Evolutionary conservation across 169 alveolate species (phyloP), one percentile per base, ranked within the genome.

Genomic region (Theileria sp.): DNA sequence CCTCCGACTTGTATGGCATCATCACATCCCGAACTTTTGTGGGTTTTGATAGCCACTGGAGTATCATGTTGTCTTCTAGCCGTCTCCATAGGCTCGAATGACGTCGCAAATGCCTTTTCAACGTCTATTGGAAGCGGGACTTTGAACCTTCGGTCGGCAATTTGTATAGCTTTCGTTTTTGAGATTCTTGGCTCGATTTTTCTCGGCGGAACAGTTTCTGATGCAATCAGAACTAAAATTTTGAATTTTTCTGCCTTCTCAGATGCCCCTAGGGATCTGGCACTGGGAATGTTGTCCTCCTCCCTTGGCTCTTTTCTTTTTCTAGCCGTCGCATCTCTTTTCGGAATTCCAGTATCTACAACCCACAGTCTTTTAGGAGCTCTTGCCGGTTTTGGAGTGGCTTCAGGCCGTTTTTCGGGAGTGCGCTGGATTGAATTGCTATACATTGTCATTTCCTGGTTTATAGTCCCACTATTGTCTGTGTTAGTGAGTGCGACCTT

Each of bases 171-270:
- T 6, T 91, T 93, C 44, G 79, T 92, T 60, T 87, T 91, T 72
- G 96, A 94, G 79, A 86, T 93, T 30, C 58, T 92, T 19, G 97
- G 97, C 1, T 95, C 96, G 51, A 36, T 92, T 26, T 75, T 86
- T n/a, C 87, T 94, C 26, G 96, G 96, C 56, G 95, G 93, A 4
- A 82, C 95, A 26, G 97, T 94, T n/a, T 85, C 97, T 0, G 96
- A 94, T 66, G 72, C 96, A 0, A 86, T 94, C 13, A 90, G 95
- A 23, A 80, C 87, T n/a, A 88, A 78, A 51, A 90, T 94, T 34
- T 75, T 93, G 13, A 91, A 94, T 49, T 88, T 92, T 61, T 81
- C 69, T 26, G 93, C 91, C 15, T 94, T 93, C 79, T 56, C 81
- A 5, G 94, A 86, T 62, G 60, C 86, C 7, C 97, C 97, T 6